Evolutionary conservation across 495 filamentous ascomycete species (phyloP).

Genomic region (Neurospora sp.): DNA sequence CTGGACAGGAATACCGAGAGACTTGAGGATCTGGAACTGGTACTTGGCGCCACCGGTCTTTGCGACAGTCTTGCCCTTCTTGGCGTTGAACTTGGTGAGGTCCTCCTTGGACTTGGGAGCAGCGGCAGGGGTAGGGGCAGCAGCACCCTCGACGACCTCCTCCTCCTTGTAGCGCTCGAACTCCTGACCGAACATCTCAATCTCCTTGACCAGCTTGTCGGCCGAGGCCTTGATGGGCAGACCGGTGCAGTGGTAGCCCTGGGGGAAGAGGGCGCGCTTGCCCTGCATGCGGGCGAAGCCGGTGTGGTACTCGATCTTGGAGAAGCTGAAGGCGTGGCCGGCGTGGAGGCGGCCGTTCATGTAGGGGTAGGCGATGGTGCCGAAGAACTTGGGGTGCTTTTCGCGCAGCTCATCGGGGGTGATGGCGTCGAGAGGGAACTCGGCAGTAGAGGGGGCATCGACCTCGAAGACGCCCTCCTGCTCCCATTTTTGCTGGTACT

Average conservation of each 20-base stretch:
- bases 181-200: slow-evolving; percentile 77
- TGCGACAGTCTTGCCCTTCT: slow-evolving; percentile 87
- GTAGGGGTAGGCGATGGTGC: slow-evolving; percentile 86
- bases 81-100: slow-evolving; percentile 80
- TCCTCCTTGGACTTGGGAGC: slow-evolving; percentile 48
- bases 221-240: slow-evolving; percentile 98
- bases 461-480: slow-evolving; percentile 70
- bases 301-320: slow-evolving; percentile 77
- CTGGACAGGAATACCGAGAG: slow-evolving; percentile 64
- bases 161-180: slow-evolving; percentile 69
- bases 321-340: slow-evolving; percentile 81
- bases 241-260: slow-evolving; percentile 93
- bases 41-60: slow-evolving; percentile 80
- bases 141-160: slow-evolving; percentile 28
- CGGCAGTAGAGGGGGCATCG: slow-evolving; percentile 66
- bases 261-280: slow-evolving; percentile 74
- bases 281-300: slow-evolving; percentile 82
- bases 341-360: slow-evolving; percentile 94
- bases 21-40: slow-evolving; percentile 50
- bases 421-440: slow-evolving; percentile 62
- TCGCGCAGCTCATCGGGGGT: slow-evolving; percentile 62
- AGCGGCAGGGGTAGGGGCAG: slow-evolving; percentile 12
- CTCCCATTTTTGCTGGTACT: slow-evolving; percentile 82
- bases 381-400: slow-evolving; percentile 84
- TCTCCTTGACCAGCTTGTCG: slow-evolving; percentile 84